Evolutionary conservation across 208 protist species (phyloP), one percentile per base, ranked within the genome.

Genomic region (Crithidia mellificae): DNA sequence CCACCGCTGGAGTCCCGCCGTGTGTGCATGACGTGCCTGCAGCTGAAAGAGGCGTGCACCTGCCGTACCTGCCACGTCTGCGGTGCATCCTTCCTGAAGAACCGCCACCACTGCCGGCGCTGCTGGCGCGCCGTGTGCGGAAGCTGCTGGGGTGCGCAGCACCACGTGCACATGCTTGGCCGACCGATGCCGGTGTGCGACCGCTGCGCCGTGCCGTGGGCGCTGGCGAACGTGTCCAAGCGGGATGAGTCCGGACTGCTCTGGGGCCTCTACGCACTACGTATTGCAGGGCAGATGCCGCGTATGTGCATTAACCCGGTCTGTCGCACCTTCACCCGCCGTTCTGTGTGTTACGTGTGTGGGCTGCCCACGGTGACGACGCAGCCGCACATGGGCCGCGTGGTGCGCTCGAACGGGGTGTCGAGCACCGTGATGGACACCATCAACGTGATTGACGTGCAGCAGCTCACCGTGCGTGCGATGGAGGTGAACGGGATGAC

Each of bases 201-300:
- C 41, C 51, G 27, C 49, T 94, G 86, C 54, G 83, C 89, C 54
- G 72, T 83, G 14, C 78, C 78, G 25, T 85, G 80, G 73, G 82
- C 70, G 22, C 64, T 91, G 51, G 70, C 78, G 27, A 83, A 74
- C 53, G 41, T 88, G 9, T 59, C 25, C 29, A 81, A 77, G 43
- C 44, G 71, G 0, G 69, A 84, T 19, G 75, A 76, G 32, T 30
- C 58, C 3, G 71, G 73, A 3, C 70, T 88, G 38, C 63, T 81
- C 51, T 92, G 86, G 86, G 89, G 89, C 36, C 76, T 94, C 19
- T 92, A 92, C 63, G 55, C 81, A 11, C 69, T 94, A 4, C 78
- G 72, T 24, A 44, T 73, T 8, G 86, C 80, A 17, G 75, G 53
- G 8, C 80, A 83, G 39, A 85, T 92, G 81, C 86, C 89, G 19